Percentiles rank a stretch among this genome's conserved stretches.
phyloP scores from a whole-genome alignment of 2,329 filamentous ascomycete genomes.

The Fusarium falciforme region DNA sequence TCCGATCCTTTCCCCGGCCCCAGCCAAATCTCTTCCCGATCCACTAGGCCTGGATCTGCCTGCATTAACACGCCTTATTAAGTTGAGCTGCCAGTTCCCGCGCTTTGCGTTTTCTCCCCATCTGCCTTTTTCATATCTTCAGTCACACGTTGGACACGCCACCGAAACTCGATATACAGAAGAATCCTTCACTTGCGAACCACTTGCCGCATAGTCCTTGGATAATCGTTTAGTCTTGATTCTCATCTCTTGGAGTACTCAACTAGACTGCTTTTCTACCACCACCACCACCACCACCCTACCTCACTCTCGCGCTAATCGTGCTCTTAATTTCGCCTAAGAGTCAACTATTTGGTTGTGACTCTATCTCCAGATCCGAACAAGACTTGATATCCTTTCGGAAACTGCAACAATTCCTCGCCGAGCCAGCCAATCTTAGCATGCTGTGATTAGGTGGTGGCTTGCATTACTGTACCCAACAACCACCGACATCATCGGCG shows the following conservation, averaged over 20 bases:
- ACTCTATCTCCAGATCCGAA: neutral
- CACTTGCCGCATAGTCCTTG: neutral
- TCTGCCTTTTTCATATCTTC: constrained; percentile 6
- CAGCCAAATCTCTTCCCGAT: constrained; percentile 33
- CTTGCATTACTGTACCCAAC: constrained; percentile 3
- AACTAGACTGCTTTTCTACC: neutral
- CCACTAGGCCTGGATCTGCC: constrained; percentile 31
- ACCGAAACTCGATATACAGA: neutral
- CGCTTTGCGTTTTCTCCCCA: constrained; percentile 21
- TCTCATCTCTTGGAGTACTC: constrained; percentile 4
- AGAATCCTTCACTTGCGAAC: neutral
- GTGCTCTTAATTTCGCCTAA: constrained; percentile 1
- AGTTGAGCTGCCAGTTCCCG: constrained; percentile 31
- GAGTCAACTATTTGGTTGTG: neutral
- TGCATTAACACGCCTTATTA: constrained; percentile 29
- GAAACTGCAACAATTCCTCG: constrained; percentile 4
- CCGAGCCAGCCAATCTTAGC: constrained; percentile 7
- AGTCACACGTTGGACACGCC: neutral
- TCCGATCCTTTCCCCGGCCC: constrained; percentile 18
- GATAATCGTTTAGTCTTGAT: neutral
- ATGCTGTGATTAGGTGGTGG: constrained; percentile 27
- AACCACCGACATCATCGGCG: constrained; percentile 1
- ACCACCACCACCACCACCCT: constrained; percentile 3
- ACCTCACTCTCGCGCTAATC: constrained; percentile 18
- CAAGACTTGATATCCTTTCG: neutral